phyloP scores from a whole-genome alignment of 2,329 filamentous ascomycete species.

The Cryphonectria radicalis region DNA sequence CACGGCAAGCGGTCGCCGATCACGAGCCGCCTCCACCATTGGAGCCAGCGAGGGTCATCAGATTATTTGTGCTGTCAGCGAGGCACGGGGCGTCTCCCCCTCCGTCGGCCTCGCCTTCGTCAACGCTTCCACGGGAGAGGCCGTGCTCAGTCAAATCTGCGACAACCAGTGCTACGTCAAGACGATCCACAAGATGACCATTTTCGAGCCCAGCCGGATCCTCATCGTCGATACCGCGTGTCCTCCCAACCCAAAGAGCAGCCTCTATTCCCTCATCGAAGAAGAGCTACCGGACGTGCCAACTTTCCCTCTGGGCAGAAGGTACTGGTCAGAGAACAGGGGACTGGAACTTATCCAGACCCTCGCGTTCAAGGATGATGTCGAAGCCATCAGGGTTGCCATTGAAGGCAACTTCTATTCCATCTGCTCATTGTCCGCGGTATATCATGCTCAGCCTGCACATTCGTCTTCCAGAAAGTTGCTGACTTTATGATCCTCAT shows the following conservation, averaged over 20 bases:
- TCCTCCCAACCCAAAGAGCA: conserved; percentile 69
- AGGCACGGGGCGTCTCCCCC: conserved; percentile 84
- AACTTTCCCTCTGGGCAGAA: conserved; percentile 71
- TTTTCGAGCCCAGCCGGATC: conserved; percentile 80
- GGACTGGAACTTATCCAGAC: conserved; percentile 79
- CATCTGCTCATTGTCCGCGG: conserved; percentile 82
- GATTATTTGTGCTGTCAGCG: conserved; percentile 85
- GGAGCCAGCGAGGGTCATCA: conserved; percentile 62
- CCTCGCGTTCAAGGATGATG: conserved; percentile 78
- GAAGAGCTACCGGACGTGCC: conserved; percentile 68
- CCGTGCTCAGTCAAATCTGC: conserved; percentile 85
- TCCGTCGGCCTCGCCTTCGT: conserved; percentile 86
- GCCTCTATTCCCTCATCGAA: conserved; percentile 73
- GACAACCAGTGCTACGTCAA: conserved; percentile 91
- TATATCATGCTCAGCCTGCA: conserved; percentile 40
- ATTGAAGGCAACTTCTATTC: conserved; percentile 85
- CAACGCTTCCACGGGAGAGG: conserved; percentile 84
- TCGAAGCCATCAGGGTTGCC: conserved; percentile 79
- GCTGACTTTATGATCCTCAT: not conserved
- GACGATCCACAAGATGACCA: conserved; percentile 82
- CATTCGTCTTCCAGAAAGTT: fast-evolving
- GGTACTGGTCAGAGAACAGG: conserved; percentile 79
- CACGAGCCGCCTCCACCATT: conserved; percentile 46
- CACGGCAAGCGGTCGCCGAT: conserved; percentile 48
- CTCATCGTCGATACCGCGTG: conserved; percentile 75